Base-by-base conservation (phyloP, 768 basidiomycete genomes). In the Lactifluus hygrophoroides region DNA sequence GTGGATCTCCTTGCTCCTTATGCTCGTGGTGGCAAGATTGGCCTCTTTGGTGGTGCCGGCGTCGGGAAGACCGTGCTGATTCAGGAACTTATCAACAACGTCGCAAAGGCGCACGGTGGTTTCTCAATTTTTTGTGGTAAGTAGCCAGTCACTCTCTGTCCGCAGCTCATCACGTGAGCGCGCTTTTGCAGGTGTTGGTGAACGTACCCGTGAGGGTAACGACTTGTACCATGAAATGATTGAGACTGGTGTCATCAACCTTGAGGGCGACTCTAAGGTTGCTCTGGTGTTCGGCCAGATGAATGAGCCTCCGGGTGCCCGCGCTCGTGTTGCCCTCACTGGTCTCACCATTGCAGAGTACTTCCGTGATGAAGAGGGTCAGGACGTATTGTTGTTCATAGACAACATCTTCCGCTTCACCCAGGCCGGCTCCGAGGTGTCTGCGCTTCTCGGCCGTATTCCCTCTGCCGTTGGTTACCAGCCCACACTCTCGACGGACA, bases 321-420 rank as follows among this genome's bases (percentile, higher is more conserved):
- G 96, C 85, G 96, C 96, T 70, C 96, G 96, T 89, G 96, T 99
- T 69, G 96, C 96, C 65, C 85, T 99, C 69, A 98, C 96, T 67
- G 96, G 96, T 76, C 79, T 99, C 60, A 99, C 96, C 71, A 98
- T 98, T 67, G 96, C 96, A 65, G 96, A 99, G 78, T 99, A 98
- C 80, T 99, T 99, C 96, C 94, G 96, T 86, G 96, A 99, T 69
- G 95, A 98, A 79, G 95, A 99, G 79, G 96, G 96, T 64, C 96
- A 99, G 76, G 96, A 99, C 75, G 96, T 99, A 81, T 83, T 99
- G 72, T 86, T 99, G 71, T 99, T 99, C 84, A 99, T 99, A 73
- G 96, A 99, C 89, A 99, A 99, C 85, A 99, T 99, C 77, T 99
- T 99, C 96, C 94, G 96, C 72, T 99, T 99, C 90, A 99, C 96